These are phyloP conservation scores for Apiotrichum gamsii DNA, from an alignment of 1,284 basidiomycete species.

Conservation along the genomic window DNA sequence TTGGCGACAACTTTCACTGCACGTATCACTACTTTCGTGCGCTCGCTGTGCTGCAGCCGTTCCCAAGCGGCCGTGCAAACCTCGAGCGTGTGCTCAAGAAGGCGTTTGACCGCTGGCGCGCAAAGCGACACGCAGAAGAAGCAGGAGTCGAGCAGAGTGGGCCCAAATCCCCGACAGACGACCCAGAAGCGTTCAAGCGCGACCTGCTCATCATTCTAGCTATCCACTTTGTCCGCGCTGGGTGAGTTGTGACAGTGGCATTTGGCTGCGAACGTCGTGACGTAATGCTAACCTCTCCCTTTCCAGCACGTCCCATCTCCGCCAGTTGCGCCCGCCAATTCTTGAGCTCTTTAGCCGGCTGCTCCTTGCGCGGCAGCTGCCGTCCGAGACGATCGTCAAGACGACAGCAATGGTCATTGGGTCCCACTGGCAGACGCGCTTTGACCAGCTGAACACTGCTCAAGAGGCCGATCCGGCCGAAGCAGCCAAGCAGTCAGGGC, in stretches of 20 bases:
- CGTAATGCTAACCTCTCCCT: no score
- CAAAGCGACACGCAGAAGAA: constrained; percentile 30
- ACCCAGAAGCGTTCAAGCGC: constrained; percentile 62
- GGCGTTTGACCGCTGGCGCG: constrained; percentile 53
- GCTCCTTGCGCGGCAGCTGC: constrained; percentile 63
- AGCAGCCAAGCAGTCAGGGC: constrained; percentile 13
- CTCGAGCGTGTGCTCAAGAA: constrained; percentile 65
- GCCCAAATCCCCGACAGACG: constrained; percentile 38
- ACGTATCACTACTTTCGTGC: constrained; percentile 87
- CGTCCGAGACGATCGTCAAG: constrained; percentile 68
- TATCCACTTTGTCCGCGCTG: constrained; percentile 35
- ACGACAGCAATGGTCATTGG: constrained; percentile 68
- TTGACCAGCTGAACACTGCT: constrained; percentile 41
- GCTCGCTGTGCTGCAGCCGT: constrained; percentile 76
- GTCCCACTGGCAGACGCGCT: constrained; percentile 72
- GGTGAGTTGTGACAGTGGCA: constrained; percentile 48
- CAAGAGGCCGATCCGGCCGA: constrained; percentile 10
- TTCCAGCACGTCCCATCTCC: constrained; percentile 39
- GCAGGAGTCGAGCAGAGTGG: constrained; percentile 24
- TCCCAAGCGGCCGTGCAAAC: constrained; percentile 81
- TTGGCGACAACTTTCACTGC: constrained; percentile 71
- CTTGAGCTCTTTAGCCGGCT: constrained; percentile 42
- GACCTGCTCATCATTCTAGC: constrained; percentile 60
- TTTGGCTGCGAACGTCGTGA: background rate
- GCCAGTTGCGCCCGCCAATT: constrained; percentile 16